Percentiles rank a stretch among this genome's conserved stretches.
phyloP scores from a whole-genome alignment of 2,329 filamentous ascomycete species.

The Beauveria asiatica region DNA sequence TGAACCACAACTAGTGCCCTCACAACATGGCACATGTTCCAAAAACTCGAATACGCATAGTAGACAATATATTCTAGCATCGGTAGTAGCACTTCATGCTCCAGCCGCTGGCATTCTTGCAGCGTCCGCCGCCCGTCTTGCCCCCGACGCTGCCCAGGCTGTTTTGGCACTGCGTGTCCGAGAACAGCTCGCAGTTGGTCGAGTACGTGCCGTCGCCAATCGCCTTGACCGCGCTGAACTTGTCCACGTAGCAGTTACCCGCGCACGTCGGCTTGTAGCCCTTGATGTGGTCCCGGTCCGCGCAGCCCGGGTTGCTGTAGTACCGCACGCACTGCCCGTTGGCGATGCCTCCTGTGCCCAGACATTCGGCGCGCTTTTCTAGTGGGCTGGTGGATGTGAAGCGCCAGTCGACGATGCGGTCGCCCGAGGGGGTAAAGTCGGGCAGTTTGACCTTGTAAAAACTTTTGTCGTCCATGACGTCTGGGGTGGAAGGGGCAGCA shows the following conservation, averaged over 20 bases:
- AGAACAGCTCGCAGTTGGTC: slow-evolving; percentile 12
- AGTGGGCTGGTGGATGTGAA: not conserved
- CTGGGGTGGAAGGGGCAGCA: not conserved
- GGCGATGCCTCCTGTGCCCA: not conserved
- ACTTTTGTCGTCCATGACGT: slow-evolving; percentile 1
- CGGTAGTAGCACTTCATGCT: slow-evolving; percentile 13
- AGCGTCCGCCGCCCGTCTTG: not conserved
- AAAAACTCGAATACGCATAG: no score
- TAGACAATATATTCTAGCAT: not conserved
- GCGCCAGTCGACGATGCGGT: slow-evolving; percentile 8
- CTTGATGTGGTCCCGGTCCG: slow-evolving; percentile 9
- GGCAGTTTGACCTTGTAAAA: slow-evolving; percentile 11
- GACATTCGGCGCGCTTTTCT: slow-evolving; percentile 1
- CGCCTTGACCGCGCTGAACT: slow-evolving; percentile 5
- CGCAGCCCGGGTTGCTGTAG: slow-evolving; percentile 7
- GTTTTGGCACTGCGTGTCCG: slow-evolving; percentile 7
- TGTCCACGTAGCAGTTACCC: slow-evolving; percentile 12
- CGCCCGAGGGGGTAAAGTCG: slow-evolving; percentile 4
- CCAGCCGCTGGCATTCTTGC: not conserved
- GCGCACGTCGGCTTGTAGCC: slow-evolving; percentile 12
- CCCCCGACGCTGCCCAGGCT: slow-evolving; percentile 1
- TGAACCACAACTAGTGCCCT: no score
- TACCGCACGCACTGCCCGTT: slow-evolving; percentile 10
- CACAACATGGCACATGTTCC: no score
- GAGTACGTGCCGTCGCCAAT: slow-evolving; percentile 9